Base-by-base conservation (phyloP, 1,139 yeast genomes). In the Pichia sp. region DNA sequence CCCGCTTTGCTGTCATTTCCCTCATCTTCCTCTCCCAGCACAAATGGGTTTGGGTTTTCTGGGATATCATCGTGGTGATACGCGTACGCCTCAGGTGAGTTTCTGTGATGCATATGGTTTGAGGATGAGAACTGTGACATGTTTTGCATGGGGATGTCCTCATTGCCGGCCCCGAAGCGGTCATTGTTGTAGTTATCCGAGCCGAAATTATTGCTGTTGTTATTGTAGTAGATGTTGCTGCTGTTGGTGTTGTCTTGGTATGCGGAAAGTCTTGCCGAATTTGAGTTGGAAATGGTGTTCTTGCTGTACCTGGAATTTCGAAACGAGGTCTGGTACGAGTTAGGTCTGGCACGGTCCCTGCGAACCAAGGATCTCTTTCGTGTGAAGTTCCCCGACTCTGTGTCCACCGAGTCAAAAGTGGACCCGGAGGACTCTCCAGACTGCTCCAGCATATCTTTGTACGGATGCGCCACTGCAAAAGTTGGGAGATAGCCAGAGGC, bases 361-460 rank as follows among this genome's bases (percentile, higher is more conserved):
- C 79, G 70, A 34, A 79, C 79, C 52, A 80, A 70, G 11, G 83
- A 77, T 64, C 72, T 72, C 62, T 78, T 78, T 50, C 84, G 67
- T 41, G 71, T 69, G 29, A 78, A 41, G 29, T 71, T 77, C 30
- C 79, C 80, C 2, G 79, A 57, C 61, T 79, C 84, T 1, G 77
- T 76, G 64, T 79, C 82, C 30, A 47, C 29, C 1, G 48, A 49
- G 44, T 54, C 57, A 15, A 40, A 16, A 26, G 13, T 19, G n/a
- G 29, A 13, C 13, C 46, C n/a, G 38, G 15, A 42, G 31, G 16
- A 36, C 41, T 29, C n/a, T 10, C 40, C 38, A 8, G 29, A 4
- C n/a, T 34, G 30, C n/a, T 50, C 50, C 40, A 52, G 43, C 42
- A 54, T 46, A 19, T 50, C 38, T 13, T 54, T 29, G 38, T 56